Percentiles rank a stretch among this genome's conserved stretches.
phyloP scores from a whole-genome alignment of 805 yeast genomes.

The Barnettozyma botsteinii region DNA sequence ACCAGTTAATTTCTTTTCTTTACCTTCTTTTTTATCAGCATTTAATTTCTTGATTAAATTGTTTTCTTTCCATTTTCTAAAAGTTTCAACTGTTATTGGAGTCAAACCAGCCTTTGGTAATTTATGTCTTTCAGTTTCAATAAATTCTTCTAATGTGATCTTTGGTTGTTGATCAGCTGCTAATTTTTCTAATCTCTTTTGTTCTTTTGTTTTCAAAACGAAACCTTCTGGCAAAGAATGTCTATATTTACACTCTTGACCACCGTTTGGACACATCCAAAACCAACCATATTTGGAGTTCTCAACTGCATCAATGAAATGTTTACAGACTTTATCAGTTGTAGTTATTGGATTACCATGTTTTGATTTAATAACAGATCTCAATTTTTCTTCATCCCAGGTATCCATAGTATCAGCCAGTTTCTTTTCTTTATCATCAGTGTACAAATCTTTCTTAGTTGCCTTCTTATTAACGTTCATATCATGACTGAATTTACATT shows the following conservation, averaged over 20 bases:
- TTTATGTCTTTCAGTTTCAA: constrained; percentile 86
- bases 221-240: constrained; percentile 97
- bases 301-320: constrained; percentile 93
- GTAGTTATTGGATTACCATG: constrained; percentile 90
- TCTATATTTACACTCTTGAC: constrained; percentile 85
- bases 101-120: constrained; percentile 69
- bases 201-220: constrained; percentile 94
- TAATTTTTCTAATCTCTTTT: constrained; percentile 79
- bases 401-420: constrained; percentile 86
- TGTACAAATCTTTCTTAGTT: constrained; percentile 85
- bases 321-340: constrained; percentile 91
- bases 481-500: constrained; percentile 93
- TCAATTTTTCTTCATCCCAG: constrained; percentile 95
- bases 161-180: constrained; percentile 82
- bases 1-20: constrained; percentile 49
- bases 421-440: constrained; percentile 70
- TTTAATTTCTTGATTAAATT: constrained; percentile 54
- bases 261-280: constrained; percentile 96
- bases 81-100: constrained; percentile 79
- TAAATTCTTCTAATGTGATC: constrained; percentile 91
- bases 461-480: constrained; percentile 79
- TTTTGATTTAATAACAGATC: constrained; percentile 79
- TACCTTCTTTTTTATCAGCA: constrained; percentile 31
- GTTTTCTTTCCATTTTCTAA: constrained; percentile 74
- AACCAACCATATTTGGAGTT: constrained; percentile 98